phyloP scores from a whole-genome alignment of 192 early-diverging fungal species.

The Coemansia erecta region DNA sequence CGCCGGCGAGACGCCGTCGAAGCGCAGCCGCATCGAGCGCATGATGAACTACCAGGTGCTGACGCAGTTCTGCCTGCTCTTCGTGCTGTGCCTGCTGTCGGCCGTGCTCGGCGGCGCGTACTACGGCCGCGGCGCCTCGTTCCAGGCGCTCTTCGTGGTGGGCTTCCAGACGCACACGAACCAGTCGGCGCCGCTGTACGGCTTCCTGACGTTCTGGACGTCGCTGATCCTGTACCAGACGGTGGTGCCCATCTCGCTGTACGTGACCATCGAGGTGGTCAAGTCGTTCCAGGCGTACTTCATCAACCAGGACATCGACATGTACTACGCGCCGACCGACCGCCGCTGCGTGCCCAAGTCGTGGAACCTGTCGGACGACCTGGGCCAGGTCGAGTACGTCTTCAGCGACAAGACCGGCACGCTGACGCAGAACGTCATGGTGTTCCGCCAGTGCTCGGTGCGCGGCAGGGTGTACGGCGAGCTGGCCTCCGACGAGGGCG shows the following conservation, averaged over 20 bases:
- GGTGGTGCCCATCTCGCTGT: slow-evolving; percentile 93
- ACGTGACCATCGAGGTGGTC: slow-evolving; percentile 90
- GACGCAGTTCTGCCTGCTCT: slow-evolving; percentile 78
- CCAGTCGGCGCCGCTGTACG: slow-evolving; percentile 51
- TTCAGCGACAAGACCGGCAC: slow-evolving; percentile 99
- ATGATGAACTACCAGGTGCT: slow-evolving; percentile 87
- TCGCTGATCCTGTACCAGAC: slow-evolving; percentile 92
- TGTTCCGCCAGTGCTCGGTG: slow-evolving; percentile 88
- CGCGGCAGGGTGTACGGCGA: slow-evolving; percentile 80
- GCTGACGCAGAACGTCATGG: slow-evolving; percentile 95
- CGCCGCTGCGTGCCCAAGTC: slow-evolving; percentile 77
- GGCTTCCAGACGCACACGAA: slow-evolving; percentile 32
- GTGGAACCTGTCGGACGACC: slow-evolving; percentile 92
- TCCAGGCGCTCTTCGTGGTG: slow-evolving; percentile 49
- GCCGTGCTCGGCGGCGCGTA: slow-evolving; percentile 65
- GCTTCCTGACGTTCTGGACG: slow-evolving; percentile 76
- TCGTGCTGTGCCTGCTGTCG: slow-evolving; percentile 68
- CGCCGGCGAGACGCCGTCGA: slow-evolving; percentile 86
- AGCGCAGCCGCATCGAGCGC: slow-evolving; percentile 86
- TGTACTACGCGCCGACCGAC: slow-evolving; percentile 80
- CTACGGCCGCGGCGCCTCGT: slow-evolving; percentile 54
- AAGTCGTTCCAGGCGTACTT: slow-evolving; percentile 91
- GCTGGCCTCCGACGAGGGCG: slow-evolving; percentile 33
- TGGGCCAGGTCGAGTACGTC: slow-evolving; percentile 94
- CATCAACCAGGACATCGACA: slow-evolving; percentile 84